These are phyloP conservation scores for Akanthomyces muscarius DNA, from an alignment of 2,329 filamentous ascomycete species.

Conservation along the genomic window DNA sequence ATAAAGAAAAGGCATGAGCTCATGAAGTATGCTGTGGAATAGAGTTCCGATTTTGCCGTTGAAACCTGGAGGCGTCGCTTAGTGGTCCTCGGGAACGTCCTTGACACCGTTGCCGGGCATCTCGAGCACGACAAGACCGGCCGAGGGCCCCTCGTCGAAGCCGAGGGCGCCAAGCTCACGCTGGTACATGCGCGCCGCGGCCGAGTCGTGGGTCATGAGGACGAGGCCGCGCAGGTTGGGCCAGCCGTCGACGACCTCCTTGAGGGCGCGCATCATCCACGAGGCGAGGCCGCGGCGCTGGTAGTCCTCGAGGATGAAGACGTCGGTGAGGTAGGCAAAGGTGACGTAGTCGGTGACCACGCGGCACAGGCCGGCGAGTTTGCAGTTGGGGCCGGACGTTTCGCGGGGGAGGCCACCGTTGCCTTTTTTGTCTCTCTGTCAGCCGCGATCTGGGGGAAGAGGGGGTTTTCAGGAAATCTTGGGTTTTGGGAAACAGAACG, in stretches of 20 bases:
- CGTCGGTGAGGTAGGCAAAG: constrained; percentile 64
- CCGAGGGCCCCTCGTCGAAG: constrained; percentile 39
- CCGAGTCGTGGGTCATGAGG: constrained; percentile 46
- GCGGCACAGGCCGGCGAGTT: constrained; percentile 43
- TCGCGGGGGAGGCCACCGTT: constrained; percentile 29
- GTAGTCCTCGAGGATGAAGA: constrained; percentile 58
- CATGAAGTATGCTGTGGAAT: not conserved
- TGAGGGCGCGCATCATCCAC: constrained; percentile 60
- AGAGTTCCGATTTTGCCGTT: not conserved
- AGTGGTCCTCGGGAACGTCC: constrained; percentile 31
- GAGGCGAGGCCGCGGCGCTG: constrained; percentile 59
- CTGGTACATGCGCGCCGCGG: constrained; percentile 43
- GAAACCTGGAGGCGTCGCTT: not conserved
- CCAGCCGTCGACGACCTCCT: constrained; percentile 54
- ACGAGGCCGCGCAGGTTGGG: constrained; percentile 56
- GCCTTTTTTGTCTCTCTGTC: constrained; percentile 18
- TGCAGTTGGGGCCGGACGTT: constrained; percentile 29
- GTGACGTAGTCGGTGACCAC: constrained; percentile 68
- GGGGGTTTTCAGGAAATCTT: too few species aligned
- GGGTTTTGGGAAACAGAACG: constrained; percentile 23
- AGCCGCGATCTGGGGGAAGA: not conserved
- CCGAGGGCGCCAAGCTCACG: constrained; percentile 43
- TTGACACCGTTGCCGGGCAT: constrained; percentile 37
- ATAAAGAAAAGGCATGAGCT: not conserved
- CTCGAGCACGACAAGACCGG: constrained; percentile 39